A percentile compares a stretch with the other conserved stretches of the same genome.
Conservation (phyloP, 352 stramenopile genomes). For the Pythium sp. region DNA sequence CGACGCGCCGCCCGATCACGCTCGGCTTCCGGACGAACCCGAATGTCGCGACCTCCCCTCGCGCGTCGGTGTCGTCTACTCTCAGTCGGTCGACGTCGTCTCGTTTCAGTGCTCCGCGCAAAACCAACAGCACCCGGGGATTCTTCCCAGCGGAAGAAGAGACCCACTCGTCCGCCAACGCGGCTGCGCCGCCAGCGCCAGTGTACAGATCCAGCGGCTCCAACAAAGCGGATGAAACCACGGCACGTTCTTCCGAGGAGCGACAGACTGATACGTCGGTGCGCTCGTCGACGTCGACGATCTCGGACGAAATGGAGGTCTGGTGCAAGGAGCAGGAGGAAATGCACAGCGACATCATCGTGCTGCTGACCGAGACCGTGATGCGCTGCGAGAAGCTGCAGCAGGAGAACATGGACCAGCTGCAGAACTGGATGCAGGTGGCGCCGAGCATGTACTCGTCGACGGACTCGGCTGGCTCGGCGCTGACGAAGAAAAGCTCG, state of each 20-base stretch:
- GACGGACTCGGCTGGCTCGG: slow-evolving; percentile 5
- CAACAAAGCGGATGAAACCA: slow-evolving; percentile 3
- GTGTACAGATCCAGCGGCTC: neutral
- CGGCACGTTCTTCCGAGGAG: slow-evolving; percentile 23
- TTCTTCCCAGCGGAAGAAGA: slow-evolving; percentile 19
- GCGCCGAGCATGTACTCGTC: slow-evolving; percentile 33
- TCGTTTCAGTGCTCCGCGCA: neutral
- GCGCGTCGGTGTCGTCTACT: slow-evolving; percentile 13
- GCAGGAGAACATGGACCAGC: slow-evolving; percentile 79
- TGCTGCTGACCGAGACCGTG: slow-evolving; percentile 80
- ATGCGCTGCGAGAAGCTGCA: slow-evolving; percentile 78
- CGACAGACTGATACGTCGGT: slow-evolving; percentile 43
- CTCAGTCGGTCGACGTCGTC: neutral
- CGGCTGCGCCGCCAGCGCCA: neutral
- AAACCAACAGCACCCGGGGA: neutral
- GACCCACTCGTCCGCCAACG: neutral
- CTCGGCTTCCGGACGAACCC: slow-evolving; percentile 69
- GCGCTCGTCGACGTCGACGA: slow-evolving; percentile 49
- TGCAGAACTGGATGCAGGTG: slow-evolving; percentile 82
- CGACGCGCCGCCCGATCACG: slow-evolving; percentile 58
- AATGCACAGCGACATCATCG: slow-evolving; percentile 80
- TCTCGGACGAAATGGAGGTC: slow-evolving; percentile 76
- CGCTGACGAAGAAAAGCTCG: slow-evolving; percentile 16
- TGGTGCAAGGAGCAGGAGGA: slow-evolving; percentile 83
- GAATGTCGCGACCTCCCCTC: slow-evolving; percentile 65